Base-by-base conservation (phyloP, 495 filamentous ascomycete species). In the Aspergillus haitiensis region DNA sequence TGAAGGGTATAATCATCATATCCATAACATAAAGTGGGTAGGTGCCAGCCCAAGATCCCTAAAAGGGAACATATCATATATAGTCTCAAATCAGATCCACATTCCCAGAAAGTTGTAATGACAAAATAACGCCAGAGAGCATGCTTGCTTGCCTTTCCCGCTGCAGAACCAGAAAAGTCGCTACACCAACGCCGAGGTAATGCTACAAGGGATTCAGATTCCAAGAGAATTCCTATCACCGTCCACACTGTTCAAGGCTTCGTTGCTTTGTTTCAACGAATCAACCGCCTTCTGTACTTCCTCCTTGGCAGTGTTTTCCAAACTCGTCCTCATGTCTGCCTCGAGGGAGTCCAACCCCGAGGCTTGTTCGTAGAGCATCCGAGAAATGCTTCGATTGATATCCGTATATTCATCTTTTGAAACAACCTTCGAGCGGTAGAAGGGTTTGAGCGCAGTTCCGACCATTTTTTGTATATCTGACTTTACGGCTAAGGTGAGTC, bases 391-490 rank as follows among this genome's bases (percentile, higher is more conserved):
- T 47, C 91, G 85, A 69, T 96, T 96, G 74, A 96, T 92, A 47
- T 86, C 83, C 6, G 87, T 92, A 74, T 90, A 97, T 70, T 96
- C 88, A 42, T 95, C 87, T 64, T 90, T 86, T 35, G 85, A 86
- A 9, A 97, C 76, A 46, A 84, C 76, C 56, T 85, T 85, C 33
- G 77, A 77, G 11, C 84, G 83, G 60, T 88, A 95, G 62, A 89
- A 83, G 18, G 92, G 90, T 55, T 88, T 88, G 18, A 97, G 78
- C 0, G 87, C 89, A 18, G 79, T 74, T 32, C 87, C 85, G 50
- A 97, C 92, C 75, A 96, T 88, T 57, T 82, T 85, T 67, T 88
- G 91, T 48, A 97, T 86, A 58, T 84, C 89, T 50, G 89, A 80
- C 68, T 97, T 97, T 56, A 88, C 84, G 45, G 87, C 83, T 15